Conservation (phyloP, 345 rosid species). For the Citrus sp. region DNA sequence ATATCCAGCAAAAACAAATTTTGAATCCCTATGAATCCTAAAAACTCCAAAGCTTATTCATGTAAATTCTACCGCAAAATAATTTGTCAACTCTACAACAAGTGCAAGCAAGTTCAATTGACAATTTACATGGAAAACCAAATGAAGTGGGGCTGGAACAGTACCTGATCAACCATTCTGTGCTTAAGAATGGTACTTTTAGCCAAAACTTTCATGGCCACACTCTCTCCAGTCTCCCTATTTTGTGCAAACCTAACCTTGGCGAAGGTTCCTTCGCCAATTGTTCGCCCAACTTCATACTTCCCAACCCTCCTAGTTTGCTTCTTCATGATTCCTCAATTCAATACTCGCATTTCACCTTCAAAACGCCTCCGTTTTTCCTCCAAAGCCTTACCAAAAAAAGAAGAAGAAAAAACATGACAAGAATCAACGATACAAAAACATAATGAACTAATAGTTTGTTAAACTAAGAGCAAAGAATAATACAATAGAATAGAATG, state of each 20-base stretch:
- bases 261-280: constrained; percentile 95
- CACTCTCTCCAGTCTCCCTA: constrained; percentile 62
- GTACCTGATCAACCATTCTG: constrained; percentile 90
- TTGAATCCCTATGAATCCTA: not conserved
- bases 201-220: constrained; percentile 82
- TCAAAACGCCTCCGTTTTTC: not conserved
- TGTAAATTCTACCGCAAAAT: not conserved
- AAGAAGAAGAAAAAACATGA: not conserved
- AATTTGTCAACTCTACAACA: not conserved
- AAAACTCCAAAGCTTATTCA: not conserved
- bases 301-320: constrained; percentile 60
- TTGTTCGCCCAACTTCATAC: constrained; percentile 79
- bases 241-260: constrained; percentile 89
- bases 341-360: not conserved
- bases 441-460: not conserved
- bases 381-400: not conserved
- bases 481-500: not conserved
- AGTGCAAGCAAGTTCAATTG: not conserved
- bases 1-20: no score
- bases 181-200: constrained; percentile 80
- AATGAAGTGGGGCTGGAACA: not conserved
- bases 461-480: not conserved
- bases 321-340: constrained; percentile 30
- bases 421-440: not conserved
- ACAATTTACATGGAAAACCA: not conserved